phyloP scores from a whole-genome alignment of 768 basidiomycete species.

The Pisolithus tinctorius region DNA sequence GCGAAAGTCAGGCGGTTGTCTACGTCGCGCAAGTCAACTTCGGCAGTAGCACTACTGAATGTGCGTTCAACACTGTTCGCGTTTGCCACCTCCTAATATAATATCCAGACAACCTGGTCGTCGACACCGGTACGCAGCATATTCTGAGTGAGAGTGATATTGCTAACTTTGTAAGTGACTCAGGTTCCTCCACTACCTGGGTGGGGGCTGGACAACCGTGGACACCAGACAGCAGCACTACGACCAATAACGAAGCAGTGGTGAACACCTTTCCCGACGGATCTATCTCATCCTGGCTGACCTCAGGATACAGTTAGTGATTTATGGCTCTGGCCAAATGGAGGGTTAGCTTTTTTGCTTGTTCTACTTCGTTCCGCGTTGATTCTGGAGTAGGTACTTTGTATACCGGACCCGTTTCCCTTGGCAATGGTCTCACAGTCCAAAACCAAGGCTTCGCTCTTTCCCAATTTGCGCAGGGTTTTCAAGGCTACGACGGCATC shows the following conservation, averaged over 20 bases:
- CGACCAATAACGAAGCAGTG: slow-evolving; percentile 34
- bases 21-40: slow-evolving; percentile 38
- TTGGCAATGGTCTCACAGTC: slow-evolving; percentile 9
- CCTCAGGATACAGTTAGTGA: slow-evolving; percentile 36
- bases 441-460: slow-evolving; percentile 28
- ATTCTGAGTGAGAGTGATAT: slow-evolving; percentile 32
- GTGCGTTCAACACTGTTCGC: slow-evolving; percentile 23
- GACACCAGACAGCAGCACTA: slow-evolving; percentile 40
- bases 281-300: slow-evolving; percentile 8
- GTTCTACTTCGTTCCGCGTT: slow-evolving; percentile 55
- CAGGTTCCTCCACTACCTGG: slow-evolving; percentile 64
- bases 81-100: background rate
- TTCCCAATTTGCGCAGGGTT: slow-evolving; percentile 9
- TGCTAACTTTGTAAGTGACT: background rate
- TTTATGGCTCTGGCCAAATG: background rate
- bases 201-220: slow-evolving; percentile 39
- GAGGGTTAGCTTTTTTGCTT: slow-evolving; percentile 22
- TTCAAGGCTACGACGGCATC: slow-evolving; percentile 15
- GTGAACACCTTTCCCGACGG: too few species aligned
- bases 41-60: slow-evolving; percentile 41
- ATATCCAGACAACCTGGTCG: slow-evolving; percentile 27
- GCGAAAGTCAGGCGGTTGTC: slow-evolving; percentile 37
- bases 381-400: slow-evolving; percentile 38
- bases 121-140: slow-evolving; percentile 41
- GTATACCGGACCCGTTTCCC: slow-evolving; percentile 10